Conservation (phyloP, 345 rosid species). For the Aethionema arabicum region DNA sequence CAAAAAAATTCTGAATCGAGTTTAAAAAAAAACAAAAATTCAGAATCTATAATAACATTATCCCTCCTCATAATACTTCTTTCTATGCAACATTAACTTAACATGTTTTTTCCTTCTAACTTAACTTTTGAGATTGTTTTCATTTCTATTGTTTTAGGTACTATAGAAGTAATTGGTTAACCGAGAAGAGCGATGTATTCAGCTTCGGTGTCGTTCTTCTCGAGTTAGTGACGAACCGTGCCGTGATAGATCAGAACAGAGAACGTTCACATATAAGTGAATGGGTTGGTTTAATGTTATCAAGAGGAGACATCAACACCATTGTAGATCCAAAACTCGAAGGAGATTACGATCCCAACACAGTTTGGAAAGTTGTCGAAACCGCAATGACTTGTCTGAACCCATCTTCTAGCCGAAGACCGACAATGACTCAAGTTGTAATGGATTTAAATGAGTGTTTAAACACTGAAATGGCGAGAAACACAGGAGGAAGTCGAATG, state of each 20-base stretch:
- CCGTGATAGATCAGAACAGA: conserved; percentile 36
- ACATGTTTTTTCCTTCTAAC: neutral
- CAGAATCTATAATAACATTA: no score
- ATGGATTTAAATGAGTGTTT: conserved; percentile 43
- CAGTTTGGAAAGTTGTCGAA: conserved; percentile 52
- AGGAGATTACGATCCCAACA: conserved; percentile 40
- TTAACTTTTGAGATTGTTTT: neutral
- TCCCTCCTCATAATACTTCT: neutral
- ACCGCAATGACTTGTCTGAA: conserved; percentile 50
- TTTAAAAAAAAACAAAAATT: no score
- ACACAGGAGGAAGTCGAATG: conserved; percentile 32
- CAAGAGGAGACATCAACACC: conserved; percentile 44
- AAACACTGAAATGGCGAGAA: conserved; percentile 29
- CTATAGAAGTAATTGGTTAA: conserved; percentile 38
- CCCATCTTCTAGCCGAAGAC: conserved; percentile 37
- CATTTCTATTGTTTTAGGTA: conserved; percentile 23
- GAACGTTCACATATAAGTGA: conserved; percentile 38
- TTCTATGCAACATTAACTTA: neutral
- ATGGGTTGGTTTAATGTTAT: conserved; percentile 46
- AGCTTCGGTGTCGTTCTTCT: conserved; percentile 57
- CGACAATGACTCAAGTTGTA: conserved; percentile 46
- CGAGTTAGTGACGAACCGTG: conserved; percentile 52
- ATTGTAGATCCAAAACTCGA: conserved; percentile 53
- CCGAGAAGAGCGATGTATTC: conserved; percentile 59
- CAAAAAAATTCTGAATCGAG: no score